Percentiles rank a stretch among this genome's conserved stretches.
Conservation (phyloP, 257 asterid genomes). For the Thymus mandschuricus region DNA sequence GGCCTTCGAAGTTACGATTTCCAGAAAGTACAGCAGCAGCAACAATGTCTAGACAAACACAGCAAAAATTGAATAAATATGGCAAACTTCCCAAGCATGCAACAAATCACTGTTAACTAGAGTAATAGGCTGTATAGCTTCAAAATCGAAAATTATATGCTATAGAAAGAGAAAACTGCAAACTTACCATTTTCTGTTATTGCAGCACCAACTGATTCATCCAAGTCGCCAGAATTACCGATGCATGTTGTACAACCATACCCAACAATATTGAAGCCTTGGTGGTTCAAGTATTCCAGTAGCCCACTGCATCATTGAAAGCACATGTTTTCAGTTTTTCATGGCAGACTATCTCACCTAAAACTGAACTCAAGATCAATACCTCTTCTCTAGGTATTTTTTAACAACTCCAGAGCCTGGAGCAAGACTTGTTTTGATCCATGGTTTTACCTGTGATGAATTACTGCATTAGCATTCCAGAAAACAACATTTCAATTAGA, state of each 20-base stretch:
- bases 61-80: slow-evolving; percentile 20
- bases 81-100: slow-evolving; percentile 20
- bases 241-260: slow-evolving; percentile 97
- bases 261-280: slow-evolving; percentile 93
- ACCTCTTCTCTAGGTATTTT: slow-evolving; percentile 83
- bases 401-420: slow-evolving; percentile 97
- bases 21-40: slow-evolving; percentile 99
- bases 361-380: slow-evolving; percentile 27
- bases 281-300: slow-evolving; percentile 76
- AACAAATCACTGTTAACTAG: not conserved
- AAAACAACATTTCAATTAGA: slow-evolving; percentile 19
- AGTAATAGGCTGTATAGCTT: not conserved
- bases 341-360: slow-evolving; percentile 16
- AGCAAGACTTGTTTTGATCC: slow-evolving; percentile 98
- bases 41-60: slow-evolving; percentile 69
- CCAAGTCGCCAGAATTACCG: slow-evolving; percentile 92
- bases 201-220: slow-evolving; percentile 82
- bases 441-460: slow-evolving; percentile 87
- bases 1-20: slow-evolving; percentile 94
- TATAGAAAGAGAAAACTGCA: slow-evolving; percentile 14
- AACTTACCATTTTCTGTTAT: slow-evolving; percentile 79
- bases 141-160: not conserved
- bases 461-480: slow-evolving; percentile 27
- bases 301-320: slow-evolving; percentile 67
- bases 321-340: not conserved